phyloP scores from a whole-genome alignment of 345 rosid genomes.

The Citrus unshiu region DNA sequence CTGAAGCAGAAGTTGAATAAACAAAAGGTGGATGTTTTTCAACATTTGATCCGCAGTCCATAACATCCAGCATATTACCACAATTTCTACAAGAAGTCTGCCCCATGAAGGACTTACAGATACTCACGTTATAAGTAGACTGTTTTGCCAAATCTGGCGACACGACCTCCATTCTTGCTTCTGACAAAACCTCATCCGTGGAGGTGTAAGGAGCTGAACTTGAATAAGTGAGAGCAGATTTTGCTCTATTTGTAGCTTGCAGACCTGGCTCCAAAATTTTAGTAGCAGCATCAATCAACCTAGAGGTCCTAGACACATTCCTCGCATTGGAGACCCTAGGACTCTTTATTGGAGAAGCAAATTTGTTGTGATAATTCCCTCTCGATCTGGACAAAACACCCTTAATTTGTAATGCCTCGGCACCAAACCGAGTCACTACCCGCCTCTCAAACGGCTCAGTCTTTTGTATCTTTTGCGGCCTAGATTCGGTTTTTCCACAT shows the following conservation, averaged over 20 bases:
- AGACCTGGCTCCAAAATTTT: conserved; percentile 87
- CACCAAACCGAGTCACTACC: conserved; percentile 64
- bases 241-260: conserved; percentile 60
- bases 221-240: conserved; percentile 46
- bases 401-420: conserved; percentile 81
- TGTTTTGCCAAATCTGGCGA: conserved; percentile 29
- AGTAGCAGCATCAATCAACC: conserved; percentile 81
- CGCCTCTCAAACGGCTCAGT: conserved; percentile 48
- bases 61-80: conserved; percentile 54
- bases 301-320: conserved; percentile 52
- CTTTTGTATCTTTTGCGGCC: conserved; percentile 92
- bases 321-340: conserved; percentile 50
- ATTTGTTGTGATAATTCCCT: conserved; percentile 60
- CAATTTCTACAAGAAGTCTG: conserved; percentile 61
- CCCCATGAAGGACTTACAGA: conserved; percentile 25
- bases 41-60: conserved; percentile 24
- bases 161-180: conserved; percentile 18
- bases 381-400: conserved; percentile 57
- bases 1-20: conserved; percentile 18
- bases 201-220: conserved; percentile 22
- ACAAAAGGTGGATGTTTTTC: conserved; percentile 23
- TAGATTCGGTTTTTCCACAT: conserved; percentile 38
- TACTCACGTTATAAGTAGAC: conserved; percentile 16
- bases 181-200: conserved; percentile 23
- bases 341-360: conserved; percentile 61